Base-by-base conservation (phyloP, 2,329 filamentous ascomycete genomes). In the Mycogone perniciosa region DNA sequence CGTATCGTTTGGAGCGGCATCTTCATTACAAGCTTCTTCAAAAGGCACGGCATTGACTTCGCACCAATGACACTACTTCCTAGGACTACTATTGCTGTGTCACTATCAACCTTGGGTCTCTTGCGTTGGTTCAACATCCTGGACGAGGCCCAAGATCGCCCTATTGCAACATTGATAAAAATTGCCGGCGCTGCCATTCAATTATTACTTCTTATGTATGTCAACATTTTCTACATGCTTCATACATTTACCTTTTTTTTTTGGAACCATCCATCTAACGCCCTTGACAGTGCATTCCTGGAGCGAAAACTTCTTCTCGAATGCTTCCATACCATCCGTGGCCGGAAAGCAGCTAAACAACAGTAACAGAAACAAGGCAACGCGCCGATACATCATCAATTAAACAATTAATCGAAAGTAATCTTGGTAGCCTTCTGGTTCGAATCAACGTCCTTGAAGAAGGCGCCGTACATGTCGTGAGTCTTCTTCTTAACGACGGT, bases 401-500 rank as follows among this genome's bases (percentile, higher is more conserved):
- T 43, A 42, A 49, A 34, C 11, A 47, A 52, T 54, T 67, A 80
- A 63, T 95, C 89, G 73, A 96, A 96, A 43, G 83, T 91, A 66
- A 96, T 95, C 77, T 96, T 96, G 51, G 86, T 93, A 30, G 88
- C 85, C 69, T 88, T 85, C 71, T 92, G 86, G 67, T 80, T 88
- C 68, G 85, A 85, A 61, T 89, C 87, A 7, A 88, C 84, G 61
- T 96, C 89, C 71, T 93, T 96, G 77, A 88, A 96, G 67, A 97
- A 97, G 31, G 90, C 89, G 51, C 93, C 93, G 65, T 97, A 99
- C 44, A 88, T 87, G 63, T 90, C 88, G 72, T 99, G 93, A 44
- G 84, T 81, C 89, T 97, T 97, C 82, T 95, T 96, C 82, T 97
- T 99, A 47, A 99, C 93, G 1, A 92, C 97, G 26, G 90, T 95